A percentile compares a stretch with the other conserved stretches of the same genome.
Conservation (phyloP, 208 protist species). For the Crithidia expoeki region DNA sequence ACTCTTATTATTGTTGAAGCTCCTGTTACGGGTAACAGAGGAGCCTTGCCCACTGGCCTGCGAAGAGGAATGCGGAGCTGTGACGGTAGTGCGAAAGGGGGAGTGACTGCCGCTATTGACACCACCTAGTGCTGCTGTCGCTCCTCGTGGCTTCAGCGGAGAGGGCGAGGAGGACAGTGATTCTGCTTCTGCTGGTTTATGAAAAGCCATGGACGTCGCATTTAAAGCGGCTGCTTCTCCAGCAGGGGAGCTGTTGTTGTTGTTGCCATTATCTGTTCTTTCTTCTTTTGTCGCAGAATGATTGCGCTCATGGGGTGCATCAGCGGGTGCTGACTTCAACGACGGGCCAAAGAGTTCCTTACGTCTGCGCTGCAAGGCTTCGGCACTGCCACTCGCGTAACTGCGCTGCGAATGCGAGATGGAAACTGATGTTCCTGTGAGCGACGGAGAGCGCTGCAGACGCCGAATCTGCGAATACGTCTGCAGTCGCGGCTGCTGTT, state of each 20-base stretch:
- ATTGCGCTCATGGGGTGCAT: no score
- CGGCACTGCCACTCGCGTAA: constrained; percentile 47
- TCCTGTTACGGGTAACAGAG: background rate
- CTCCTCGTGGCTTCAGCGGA: no score
- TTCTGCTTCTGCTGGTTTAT: no score
- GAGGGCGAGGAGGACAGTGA: no score
- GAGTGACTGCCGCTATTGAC: constrained; percentile 3
- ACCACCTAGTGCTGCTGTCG: constrained; percentile 7
- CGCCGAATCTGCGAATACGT: background rate
- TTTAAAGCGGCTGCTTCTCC: no score
- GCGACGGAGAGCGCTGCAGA: constrained; percentile 26
- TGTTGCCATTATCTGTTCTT: no score
- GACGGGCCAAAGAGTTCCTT: constrained; percentile 50
- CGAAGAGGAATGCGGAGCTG: background rate
- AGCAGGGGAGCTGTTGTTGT: no score
- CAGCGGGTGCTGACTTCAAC: no score
- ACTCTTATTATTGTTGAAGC: background rate
- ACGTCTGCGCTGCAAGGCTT: constrained; percentile 60
- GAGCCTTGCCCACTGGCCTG: background rate
- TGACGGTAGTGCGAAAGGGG: constrained; percentile 1
- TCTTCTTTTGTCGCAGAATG: no score
- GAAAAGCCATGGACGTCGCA: no score
- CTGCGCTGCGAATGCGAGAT: constrained; percentile 31
- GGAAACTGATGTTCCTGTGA: constrained; percentile 25
- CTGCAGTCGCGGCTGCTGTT: background rate